Conservation (phyloP, 345 rosid species). For the Citrus sinensis region DNA sequence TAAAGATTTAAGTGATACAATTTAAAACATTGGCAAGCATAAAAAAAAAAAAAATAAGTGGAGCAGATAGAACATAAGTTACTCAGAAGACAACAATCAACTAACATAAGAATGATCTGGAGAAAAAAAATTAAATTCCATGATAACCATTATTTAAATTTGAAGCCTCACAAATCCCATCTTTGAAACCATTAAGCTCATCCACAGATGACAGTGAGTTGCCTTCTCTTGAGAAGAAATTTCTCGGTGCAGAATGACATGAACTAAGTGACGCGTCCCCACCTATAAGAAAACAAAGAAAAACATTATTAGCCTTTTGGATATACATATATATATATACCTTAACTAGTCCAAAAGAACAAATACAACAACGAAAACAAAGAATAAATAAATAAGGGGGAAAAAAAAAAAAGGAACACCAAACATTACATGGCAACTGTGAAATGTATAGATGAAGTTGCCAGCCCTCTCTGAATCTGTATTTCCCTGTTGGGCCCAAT, state of each 20-base stretch:
- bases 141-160: constrained; percentile 19
- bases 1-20: not conserved
- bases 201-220: constrained; percentile 3
- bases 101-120: not conserved
- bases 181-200: constrained; percentile 12
- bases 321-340: not conserved
- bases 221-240: constrained; percentile 29
- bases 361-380: not conserved
- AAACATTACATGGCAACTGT: constrained; percentile 81
- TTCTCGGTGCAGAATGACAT: constrained; percentile 25
- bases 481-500: constrained; percentile 33
- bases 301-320: not conserved
- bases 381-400: not conserved
- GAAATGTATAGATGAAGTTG: constrained; percentile 79
- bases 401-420: not conserved
- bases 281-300: constrained; percentile 39
- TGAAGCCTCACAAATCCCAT: constrained; percentile 13
- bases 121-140: constrained; percentile 1
- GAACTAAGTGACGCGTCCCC: constrained; percentile 57
- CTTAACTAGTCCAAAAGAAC: not conserved
- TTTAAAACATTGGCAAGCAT: not conserved
- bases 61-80: not conserved
- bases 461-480: constrained; percentile 56
- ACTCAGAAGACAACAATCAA: not conserved
- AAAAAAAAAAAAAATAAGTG: not conserved